Conservation (phyloP, 768 basidiomycete genomes). For the Boletus rubroflammeus region DNA sequence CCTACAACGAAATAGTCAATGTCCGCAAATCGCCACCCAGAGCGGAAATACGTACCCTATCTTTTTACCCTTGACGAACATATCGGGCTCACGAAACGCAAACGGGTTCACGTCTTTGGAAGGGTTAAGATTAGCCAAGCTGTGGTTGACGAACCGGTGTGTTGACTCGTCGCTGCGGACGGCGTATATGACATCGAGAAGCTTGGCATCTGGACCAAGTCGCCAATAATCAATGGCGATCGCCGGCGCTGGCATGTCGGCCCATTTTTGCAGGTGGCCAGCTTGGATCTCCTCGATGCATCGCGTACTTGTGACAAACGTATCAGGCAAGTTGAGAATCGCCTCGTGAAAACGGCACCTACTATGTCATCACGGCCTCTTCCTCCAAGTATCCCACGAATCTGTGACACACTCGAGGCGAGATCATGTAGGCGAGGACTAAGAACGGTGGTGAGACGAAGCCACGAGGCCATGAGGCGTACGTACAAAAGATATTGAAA, state of each 20-base stretch:
- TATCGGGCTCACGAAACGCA: conserved; percentile 83
- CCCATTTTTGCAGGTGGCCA: conserved; percentile 81
- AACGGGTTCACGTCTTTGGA: conserved; percentile 85
- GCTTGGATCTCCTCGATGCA: conserved; percentile 81
- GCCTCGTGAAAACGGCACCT: conserved; percentile 30
- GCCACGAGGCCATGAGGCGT: conserved; percentile 9
- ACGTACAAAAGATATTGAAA: conserved; percentile 83
- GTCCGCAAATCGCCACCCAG: conserved; percentile 7
- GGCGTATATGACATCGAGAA: conserved; percentile 87
- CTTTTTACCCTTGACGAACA: conserved; percentile 74
- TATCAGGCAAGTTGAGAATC: conserved; percentile 17
- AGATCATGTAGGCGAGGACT: conserved; percentile 79
- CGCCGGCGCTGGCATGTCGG: conserved; percentile 68
- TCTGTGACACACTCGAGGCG: conserved; percentile 76
- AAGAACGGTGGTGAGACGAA: conserved; percentile 13
- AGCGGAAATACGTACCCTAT: conserved; percentile 52
- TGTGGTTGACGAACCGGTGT: conserved; percentile 95
- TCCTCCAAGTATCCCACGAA: conserved; percentile 94
- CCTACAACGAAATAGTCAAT: conserved; percentile 37
- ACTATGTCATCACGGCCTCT: conserved; percentile 94
- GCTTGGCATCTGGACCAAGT: conserved; percentile 61
- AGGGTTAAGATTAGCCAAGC: conserved; percentile 79
- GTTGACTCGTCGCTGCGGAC: conserved; percentile 92
- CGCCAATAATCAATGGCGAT: conserved; percentile 98
- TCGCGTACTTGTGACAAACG: conserved; percentile 51